Evolutionary conservation across 163 green algal species (phyloP), one percentile per base, ranked within the genome.

Genomic region (Chlorella variabilis): DNA sequence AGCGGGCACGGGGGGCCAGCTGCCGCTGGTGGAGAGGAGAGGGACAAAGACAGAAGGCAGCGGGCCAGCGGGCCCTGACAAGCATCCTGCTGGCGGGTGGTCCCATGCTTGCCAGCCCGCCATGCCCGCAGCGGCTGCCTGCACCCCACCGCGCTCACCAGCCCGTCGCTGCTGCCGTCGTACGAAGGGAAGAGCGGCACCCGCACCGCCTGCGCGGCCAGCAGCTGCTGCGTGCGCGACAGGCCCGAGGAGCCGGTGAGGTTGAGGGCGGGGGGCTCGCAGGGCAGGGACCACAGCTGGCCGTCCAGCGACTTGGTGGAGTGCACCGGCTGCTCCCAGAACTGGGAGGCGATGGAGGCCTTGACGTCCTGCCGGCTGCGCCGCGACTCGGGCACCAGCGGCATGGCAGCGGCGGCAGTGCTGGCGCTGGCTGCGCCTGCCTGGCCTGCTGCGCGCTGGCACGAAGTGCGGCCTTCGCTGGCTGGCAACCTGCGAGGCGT

Each of bases 161-260:
- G 33, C 51, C 87, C 92, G 4, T 90, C 88, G 20, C 82, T 84
- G 36, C 68, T 42, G 3, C 71, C 69, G 25, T 87, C 83, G 65
- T 87, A 93, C 2, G 87, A 85, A 11, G 92, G 92, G 18, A 93
- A 77, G n/a, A 78, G 56, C 0, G 91, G 91, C 17, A 94, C 21
- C 58, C 88, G 86, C 20, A 92, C 48, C 2, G 93, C 90, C 61
- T 95, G 93, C 0, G 86, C 71, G 0, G 90, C 90, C 23, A 95
- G 69, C 42, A 96, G 71, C 48, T 96, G 89, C 82, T 97, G 93
- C 3, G 87, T 84, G 1, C 93, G 84, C 0, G 87, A 90, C 0
- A 95, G 67, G 0, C 93, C 93, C 2, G 87, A 90, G 34, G 89
- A 83, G 0, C 83, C 66, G 17, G 73, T 84, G 23, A 92, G 87